These are phyloP conservation scores for Kickxella alabastrina DNA, from an alignment of 192 early-diverging fungal species.

Conservation along the genomic window DNA sequence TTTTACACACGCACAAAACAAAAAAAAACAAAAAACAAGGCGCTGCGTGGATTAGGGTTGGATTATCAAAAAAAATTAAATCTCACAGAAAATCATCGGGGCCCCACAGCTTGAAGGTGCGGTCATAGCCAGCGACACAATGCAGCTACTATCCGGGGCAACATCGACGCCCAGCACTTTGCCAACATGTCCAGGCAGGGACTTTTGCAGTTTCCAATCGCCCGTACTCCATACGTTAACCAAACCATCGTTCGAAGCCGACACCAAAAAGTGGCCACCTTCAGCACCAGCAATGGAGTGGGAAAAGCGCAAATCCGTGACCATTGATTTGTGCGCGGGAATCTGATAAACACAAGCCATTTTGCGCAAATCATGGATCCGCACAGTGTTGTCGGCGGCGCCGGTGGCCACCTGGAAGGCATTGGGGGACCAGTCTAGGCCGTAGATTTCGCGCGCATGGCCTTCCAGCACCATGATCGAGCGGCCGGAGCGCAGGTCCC, in stretches of 20 bases:
- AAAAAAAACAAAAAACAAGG: slow-evolving; percentile 3
- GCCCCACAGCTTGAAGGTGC: slow-evolving; percentile 92
- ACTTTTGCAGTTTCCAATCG: slow-evolving; percentile 88
- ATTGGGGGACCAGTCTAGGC: slow-evolving; percentile 89
- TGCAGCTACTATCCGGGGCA: slow-evolving; percentile 69
- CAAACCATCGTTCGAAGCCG: slow-evolving; percentile 82
- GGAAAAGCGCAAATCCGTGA: slow-evolving; percentile 76
- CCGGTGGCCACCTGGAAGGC: slow-evolving; percentile 90
- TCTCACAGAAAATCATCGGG: slow-evolving; percentile 48
- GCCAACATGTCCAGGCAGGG: slow-evolving; percentile 80
- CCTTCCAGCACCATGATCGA: slow-evolving; percentile 85
- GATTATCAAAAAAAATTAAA: too few relatives aligned
- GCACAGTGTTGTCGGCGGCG: slow-evolving; percentile 85
- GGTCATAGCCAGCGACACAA: slow-evolving; percentile 87
- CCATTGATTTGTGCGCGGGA: slow-evolving; percentile 87
- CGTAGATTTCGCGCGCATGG: slow-evolving; percentile 86
- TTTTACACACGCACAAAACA: neutral
- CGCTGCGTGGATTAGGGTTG: too few relatives aligned
- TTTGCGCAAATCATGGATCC: slow-evolving; percentile 89
- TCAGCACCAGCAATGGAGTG: slow-evolving; percentile 20
- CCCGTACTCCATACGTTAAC: slow-evolving; percentile 92
- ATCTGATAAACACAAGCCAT: slow-evolving; percentile 74
- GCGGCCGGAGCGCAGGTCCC: slow-evolving; percentile 92
- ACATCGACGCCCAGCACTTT: slow-evolving; percentile 90
- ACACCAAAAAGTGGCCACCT: slow-evolving; percentile 75